Conservation (phyloP, 805 yeast species). For the Sugiyamaella floridensis region DNA sequence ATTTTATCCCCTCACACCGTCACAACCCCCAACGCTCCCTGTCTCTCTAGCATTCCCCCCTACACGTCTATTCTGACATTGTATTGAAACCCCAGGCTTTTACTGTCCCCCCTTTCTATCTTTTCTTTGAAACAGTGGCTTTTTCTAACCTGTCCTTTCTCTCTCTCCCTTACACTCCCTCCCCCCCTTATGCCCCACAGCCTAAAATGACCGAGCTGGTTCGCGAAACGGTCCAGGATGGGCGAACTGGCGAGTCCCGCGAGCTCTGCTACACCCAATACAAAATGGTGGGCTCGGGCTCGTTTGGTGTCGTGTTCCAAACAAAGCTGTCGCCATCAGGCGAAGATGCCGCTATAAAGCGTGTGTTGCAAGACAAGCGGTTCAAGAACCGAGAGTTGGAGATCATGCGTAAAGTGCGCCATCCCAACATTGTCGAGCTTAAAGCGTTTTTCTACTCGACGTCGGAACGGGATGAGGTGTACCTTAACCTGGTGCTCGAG, state of each 20-base stretch:
- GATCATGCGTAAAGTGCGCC: constrained; percentile 85
- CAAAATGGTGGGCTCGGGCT: constrained; percentile 95
- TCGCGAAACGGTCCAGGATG: constrained; percentile 64
- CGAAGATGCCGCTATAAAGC: constrained; percentile 83
- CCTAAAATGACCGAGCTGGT: constrained; percentile 29
- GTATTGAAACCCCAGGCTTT: no score
- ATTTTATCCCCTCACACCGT: no score
- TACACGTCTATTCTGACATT: no score
- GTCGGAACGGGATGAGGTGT: constrained; percentile 71
- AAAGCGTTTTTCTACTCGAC: constrained; percentile 78
- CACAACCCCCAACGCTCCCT: no score
- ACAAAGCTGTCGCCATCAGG: constrained; percentile 68
- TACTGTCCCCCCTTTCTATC: no score
- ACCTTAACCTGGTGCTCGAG: constrained; percentile 83
- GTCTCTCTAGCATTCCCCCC: no score
- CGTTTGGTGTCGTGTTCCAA: constrained; percentile 97
- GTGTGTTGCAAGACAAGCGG: constrained; percentile 92
- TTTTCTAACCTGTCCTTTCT: background rate
- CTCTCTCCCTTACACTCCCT: no score
- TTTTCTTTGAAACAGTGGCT: background rate
- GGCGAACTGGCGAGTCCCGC: constrained; percentile 55
- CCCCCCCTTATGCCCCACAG: no score
- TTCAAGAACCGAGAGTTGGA: constrained; percentile 95
- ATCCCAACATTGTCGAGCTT: constrained; percentile 80
- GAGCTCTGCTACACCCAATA: constrained; percentile 71